These are phyloP conservation scores for Exophiala viscosa DNA, from an alignment of 2,329 filamentous ascomycete species.

Conservation along the genomic window DNA sequence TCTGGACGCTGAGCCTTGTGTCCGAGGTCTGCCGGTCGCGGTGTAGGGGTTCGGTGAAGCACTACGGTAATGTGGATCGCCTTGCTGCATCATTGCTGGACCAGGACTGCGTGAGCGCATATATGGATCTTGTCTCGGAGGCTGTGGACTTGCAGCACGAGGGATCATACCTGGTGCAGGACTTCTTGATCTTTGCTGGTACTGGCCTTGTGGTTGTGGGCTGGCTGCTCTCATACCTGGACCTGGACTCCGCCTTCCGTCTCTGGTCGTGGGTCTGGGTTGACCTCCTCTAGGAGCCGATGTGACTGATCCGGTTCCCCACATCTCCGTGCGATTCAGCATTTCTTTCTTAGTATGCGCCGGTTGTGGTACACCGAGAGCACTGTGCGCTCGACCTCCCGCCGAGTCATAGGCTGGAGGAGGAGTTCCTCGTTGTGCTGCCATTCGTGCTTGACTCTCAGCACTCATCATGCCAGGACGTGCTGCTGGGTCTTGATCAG, in stretches of 20 bases:
- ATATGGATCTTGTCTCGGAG: slow-evolving; percentile 11
- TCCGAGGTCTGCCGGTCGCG: slow-evolving; percentile 36
- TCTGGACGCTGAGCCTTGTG: slow-evolving; percentile 24
- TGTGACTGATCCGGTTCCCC: slow-evolving; percentile 40
- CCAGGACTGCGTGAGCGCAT: slow-evolving; percentile 19
- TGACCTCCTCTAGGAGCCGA: slow-evolving; percentile 13
- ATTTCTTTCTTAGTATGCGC: slow-evolving; percentile 92
- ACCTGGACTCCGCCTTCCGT: slow-evolving; percentile 25
- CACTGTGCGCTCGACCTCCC: slow-evolving; percentile 16
- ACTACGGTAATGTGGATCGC: slow-evolving; percentile 14
- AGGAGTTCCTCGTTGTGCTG: slow-evolving; percentile 68
- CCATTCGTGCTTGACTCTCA: slow-evolving; percentile 45
- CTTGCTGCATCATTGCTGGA: slow-evolving; percentile 22
- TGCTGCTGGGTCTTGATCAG: slow-evolving; percentile 35
- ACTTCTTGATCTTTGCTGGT: slow-evolving; percentile 19
- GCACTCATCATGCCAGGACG: slow-evolving; percentile 26
- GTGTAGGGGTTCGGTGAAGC: slow-evolving; percentile 39
- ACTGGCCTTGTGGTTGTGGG: slow-evolving; percentile 19
- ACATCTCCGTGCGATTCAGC: slow-evolving; percentile 91
- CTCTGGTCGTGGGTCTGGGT: slow-evolving; percentile 21
- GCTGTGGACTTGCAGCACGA: slow-evolving; percentile 25
- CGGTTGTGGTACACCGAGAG: slow-evolving; percentile 61
- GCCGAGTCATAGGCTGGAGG: slow-evolving; percentile 82
- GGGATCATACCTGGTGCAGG: slow-evolving; percentile 23
- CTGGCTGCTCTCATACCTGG: slow-evolving; percentile 22